Percentiles rank a stretch among this genome's conserved stretches.
These are phyloP conservation scores for Penicillium occitanis DNA, from an alignment of 2,329 filamentous ascomycete species.

Conservation along the genomic window DNA sequence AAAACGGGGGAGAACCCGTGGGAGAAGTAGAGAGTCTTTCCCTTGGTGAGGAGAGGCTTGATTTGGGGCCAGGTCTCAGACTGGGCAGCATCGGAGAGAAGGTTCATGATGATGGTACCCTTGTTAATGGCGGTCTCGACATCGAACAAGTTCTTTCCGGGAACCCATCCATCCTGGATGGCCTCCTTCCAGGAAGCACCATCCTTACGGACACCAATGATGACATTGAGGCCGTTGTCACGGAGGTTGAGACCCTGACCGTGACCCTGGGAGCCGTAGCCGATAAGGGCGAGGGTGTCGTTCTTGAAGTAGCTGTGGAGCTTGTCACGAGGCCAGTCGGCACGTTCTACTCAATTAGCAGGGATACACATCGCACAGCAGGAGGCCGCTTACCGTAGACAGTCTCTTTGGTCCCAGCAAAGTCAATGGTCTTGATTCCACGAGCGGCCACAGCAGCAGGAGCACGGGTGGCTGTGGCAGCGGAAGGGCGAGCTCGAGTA, in stretches of 20 bases:
- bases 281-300: slow-evolving; percentile 97
- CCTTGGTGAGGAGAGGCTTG: slow-evolving; percentile 97
- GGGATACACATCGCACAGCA: background rate
- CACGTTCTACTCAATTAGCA: slow-evolving; percentile 68
- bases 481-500: slow-evolving; percentile 49
- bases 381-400: slow-evolving; percentile 61
- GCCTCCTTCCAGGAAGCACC: slow-evolving; percentile 99
- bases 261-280: slow-evolving; percentile 97
- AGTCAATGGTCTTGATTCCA: slow-evolving; percentile 98
- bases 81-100: slow-evolving; percentile 96
- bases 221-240: slow-evolving; percentile 99
- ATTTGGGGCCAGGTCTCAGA: slow-evolving; percentile 97
- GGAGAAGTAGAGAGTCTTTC: slow-evolving; percentile 99
- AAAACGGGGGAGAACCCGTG: slow-evolving; percentile 99
- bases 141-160: slow-evolving; percentile 98
- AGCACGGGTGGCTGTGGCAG: slow-evolving; percentile 52
- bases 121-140: slow-evolving; percentile 92
- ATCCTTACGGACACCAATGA: slow-evolving; percentile 97
- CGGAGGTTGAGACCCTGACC: slow-evolving; percentile 99
- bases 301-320: slow-evolving; percentile 99
- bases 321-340: slow-evolving; percentile 98
- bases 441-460: slow-evolving; percentile 56
- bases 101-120: slow-evolving; percentile 98
- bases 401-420: slow-evolving; percentile 89
- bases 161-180: slow-evolving; percentile 93